phyloP scores from a whole-genome alignment of 768 basidiomycete genomes.

The Leccinum olivaceopallidum region DNA sequence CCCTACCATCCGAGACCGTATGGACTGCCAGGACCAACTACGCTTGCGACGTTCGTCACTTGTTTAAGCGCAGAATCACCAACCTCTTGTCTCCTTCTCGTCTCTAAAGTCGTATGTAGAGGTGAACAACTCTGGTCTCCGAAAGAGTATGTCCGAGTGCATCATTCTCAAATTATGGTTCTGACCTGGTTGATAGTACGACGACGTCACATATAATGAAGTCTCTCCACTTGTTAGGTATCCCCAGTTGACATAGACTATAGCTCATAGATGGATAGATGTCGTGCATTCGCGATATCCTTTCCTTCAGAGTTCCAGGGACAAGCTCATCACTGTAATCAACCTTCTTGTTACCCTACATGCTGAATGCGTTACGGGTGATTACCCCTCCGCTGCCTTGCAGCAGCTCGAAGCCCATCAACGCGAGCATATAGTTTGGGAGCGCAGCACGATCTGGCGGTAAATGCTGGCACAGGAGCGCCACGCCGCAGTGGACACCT shows the following conservation, averaged over 20 bases:
- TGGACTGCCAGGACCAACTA: neutral
- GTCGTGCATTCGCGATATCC: constrained; percentile 39
- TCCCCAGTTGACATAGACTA: neutral
- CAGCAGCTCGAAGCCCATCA: too few relatives aligned
- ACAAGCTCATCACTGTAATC: too few relatives aligned
- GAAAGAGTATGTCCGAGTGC: constrained; percentile 67
- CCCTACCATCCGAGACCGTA: neutral
- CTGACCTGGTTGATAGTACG: constrained; percentile 60
- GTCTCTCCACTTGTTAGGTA: neutral
- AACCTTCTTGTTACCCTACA: too few relatives aligned
- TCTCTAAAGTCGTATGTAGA: constrained; percentile 86
- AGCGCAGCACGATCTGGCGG: constrained; percentile 76
- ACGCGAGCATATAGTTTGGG: too few relatives aligned
- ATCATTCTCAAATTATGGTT: neutral
- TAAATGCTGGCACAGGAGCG: constrained; percentile 89
- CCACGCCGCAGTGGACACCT: constrained; percentile 45
- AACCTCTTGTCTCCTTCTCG: constrained; percentile 57
- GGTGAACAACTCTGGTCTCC: constrained; percentile 86
- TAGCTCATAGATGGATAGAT: constrained; percentile 47
- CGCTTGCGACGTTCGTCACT: constrained; percentile 47
- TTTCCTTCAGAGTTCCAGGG: constrained; percentile 48
- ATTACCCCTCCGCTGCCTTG: constrained; percentile 18
- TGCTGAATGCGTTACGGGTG: constrained; percentile 20
- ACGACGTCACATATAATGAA: constrained; percentile 73
- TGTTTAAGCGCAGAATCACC: constrained; percentile 92